A percentile compares a stretch with the other conserved stretches of the same genome.
phyloP scores from a whole-genome alignment of 495 filamentous ascomycete species.

The Penicillium bialowiezense region DNA sequence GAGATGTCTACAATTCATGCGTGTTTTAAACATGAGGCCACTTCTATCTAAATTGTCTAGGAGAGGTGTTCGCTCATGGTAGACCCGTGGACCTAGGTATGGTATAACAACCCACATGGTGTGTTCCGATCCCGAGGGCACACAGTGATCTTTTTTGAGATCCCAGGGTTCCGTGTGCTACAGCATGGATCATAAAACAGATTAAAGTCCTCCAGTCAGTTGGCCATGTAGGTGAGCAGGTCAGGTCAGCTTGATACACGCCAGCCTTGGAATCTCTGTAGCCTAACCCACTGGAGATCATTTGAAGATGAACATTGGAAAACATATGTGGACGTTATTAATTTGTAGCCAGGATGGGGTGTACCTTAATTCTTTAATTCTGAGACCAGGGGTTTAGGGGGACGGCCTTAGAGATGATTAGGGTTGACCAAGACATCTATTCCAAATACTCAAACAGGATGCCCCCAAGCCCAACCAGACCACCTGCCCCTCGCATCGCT shows the following conservation, averaged over 20 bases:
- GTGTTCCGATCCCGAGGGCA: background rate
- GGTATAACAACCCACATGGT: background rate
- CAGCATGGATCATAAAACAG: background rate
- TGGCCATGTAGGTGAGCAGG: background rate
- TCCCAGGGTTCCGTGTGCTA: background rate
- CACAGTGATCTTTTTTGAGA: background rate
- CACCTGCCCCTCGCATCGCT: conserved; percentile 14
- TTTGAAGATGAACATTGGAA: too few relatives aligned
- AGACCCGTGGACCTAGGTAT: too few relatives aligned
- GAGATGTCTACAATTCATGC: too few relatives aligned
- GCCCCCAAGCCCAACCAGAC: conserved; percentile 3
- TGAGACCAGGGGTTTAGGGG: background rate
- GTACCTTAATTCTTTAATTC: too few relatives aligned
- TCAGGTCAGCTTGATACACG: background rate
- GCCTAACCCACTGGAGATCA: too few relatives aligned
- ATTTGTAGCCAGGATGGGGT: too few relatives aligned
- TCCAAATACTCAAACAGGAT: conserved; percentile 1
- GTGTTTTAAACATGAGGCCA: too few relatives aligned
- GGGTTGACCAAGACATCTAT: background rate
- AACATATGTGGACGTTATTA: too few relatives aligned
- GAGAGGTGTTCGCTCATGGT: too few relatives aligned
- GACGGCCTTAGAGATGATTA: background rate
- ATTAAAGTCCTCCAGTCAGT: background rate
- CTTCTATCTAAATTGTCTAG: too few relatives aligned
- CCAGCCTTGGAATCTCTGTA: too few relatives aligned